Base-by-base conservation (phyloP, 225 moss, liverwort and hornwort genomes). In the Physcomitrium patens region DNA sequence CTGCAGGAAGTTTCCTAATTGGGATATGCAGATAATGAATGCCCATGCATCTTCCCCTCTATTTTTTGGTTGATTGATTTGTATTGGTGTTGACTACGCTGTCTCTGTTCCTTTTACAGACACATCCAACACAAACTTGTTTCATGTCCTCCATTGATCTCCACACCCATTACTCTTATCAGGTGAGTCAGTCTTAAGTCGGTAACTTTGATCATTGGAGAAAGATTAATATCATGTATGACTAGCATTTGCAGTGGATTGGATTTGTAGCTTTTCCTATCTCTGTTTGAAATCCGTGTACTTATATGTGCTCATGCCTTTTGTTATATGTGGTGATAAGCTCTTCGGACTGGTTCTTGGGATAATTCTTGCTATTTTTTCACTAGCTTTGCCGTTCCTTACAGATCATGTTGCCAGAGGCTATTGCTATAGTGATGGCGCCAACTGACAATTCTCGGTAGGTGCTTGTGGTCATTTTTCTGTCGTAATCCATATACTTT, bases 71-170 rank as follows among this genome's bases (percentile, higher is more conserved):
- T 37, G 31, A 37, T 26, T 53, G 26, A 17, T 43, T 63, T 52
- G 26, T 18, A 52, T 51, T 12, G 17, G 50, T 37, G 48, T 60
- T 60, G 59, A 49, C 37, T 41, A 41, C 37, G 51, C 45, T 37
- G 1, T 49, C 60, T 50, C n/a, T 50, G 41, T 15, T 65, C 19
- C 57, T 68, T 75, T 23, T 84, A 80, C 91, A 94, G 94, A 94
- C 94, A 56, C 94, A 94, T 77, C 94, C 94, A 37, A 81, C 94
- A 22, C 94, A 94, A 70, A 84, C 89, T 14, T 94, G 94, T 81
- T 94, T 94, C 80, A 94, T 94, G 94, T 94, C 94, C 48, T 91
- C 94, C 19, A 85, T 94, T 60, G 94, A 94, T 68, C 87, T 94
- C 42, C 94, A 94, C 71, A 94, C 94, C 42, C 94, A 94, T 70